A percentile compares a stretch with the other conserved stretches of the same genome.
These are phyloP conservation scores for Cryptosporidium parvum DNA, from an alignment of 169 alveolate genomes.

Conservation along the genomic window DNA sequence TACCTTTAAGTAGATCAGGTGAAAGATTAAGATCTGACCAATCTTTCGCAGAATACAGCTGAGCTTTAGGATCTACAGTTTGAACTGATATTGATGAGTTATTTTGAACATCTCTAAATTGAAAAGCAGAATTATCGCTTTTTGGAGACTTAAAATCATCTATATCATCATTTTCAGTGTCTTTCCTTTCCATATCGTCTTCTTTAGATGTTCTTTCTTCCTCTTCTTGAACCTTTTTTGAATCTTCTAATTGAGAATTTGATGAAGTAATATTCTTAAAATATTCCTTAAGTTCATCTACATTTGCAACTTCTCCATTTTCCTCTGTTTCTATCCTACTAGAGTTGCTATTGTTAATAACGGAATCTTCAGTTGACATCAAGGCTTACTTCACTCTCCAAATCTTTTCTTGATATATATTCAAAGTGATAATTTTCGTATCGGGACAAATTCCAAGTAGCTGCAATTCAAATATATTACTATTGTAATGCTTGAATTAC, in stretches of 20 bases:
- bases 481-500: not conserved
- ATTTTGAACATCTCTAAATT: conserved; percentile 58
- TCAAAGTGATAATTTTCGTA: not conserved
- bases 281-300: conserved; percentile 63
- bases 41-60: conserved; percentile 78
- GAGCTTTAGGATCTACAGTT: conserved; percentile 49
- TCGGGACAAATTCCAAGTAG: not conserved
- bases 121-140: not conserved
- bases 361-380: conserved; percentile 35
- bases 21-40: conserved; percentile 81
- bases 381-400: not conserved
- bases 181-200: conserved; percentile 43
- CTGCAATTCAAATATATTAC: not conserved
- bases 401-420: not conserved
- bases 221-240: conserved; percentile 30
- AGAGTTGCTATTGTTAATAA: not conserved
- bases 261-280: conserved; percentile 34
- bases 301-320: conserved; percentile 67
- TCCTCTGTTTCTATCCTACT: conserved; percentile 21
- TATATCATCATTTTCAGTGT: conserved; percentile 26
- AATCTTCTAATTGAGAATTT: not conserved
- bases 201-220: not conserved
- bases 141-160: not conserved
- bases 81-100: conserved; percentile 67
- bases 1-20: conserved; percentile 78